Evolutionary conservation across 1,139 yeast species (phyloP).

Genomic region (Pichia sp.): DNA sequence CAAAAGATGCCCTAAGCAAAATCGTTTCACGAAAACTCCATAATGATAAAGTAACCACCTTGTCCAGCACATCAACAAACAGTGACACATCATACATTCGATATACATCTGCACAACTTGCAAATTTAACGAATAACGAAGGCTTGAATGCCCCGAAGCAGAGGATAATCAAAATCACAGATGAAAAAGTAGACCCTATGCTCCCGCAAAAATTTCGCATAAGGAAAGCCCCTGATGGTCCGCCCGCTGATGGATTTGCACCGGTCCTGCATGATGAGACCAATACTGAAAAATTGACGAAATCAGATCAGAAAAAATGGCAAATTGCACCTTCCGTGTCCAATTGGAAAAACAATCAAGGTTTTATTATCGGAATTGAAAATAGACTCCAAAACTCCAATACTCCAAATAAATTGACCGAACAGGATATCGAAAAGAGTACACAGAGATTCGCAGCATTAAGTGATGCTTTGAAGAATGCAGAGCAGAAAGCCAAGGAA

Average conservation of each 20-base stretch:
- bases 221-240: conserved; percentile 65
- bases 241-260: conserved; percentile 58
- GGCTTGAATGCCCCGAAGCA: conserved; percentile 26
- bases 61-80: conserved; percentile 10
- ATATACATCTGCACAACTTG: conserved; percentile 44
- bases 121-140: conserved; percentile 26
- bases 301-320: conserved; percentile 80
- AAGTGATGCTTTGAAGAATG: conserved; percentile 68
- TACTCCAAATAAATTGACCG: conserved; percentile 40
- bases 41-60: conserved; percentile 28
- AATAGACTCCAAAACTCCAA: conserved; percentile 46
- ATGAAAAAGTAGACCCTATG: conserved; percentile 73
- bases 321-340: conserved; percentile 87
- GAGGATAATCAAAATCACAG: conserved; percentile 52
- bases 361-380: conserved; percentile 79
- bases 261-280: conserved; percentile 34
- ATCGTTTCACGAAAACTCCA: conserved; percentile 39
- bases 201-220: conserved; percentile 72
- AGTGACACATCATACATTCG: conserved; percentile 39
- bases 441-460: conserved; percentile 62
- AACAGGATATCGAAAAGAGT: conserved; percentile 37
- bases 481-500: conserved; percentile 70
- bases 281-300: conserved; percentile 46
- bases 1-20: conserved; percentile 45
- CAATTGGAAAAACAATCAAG: conserved; percentile 94